A percentile compares a stretch with the other conserved stretches of the same genome.
Conservation (phyloP, 2,329 filamentous ascomycete species). For the Zalaria obscura region DNA sequence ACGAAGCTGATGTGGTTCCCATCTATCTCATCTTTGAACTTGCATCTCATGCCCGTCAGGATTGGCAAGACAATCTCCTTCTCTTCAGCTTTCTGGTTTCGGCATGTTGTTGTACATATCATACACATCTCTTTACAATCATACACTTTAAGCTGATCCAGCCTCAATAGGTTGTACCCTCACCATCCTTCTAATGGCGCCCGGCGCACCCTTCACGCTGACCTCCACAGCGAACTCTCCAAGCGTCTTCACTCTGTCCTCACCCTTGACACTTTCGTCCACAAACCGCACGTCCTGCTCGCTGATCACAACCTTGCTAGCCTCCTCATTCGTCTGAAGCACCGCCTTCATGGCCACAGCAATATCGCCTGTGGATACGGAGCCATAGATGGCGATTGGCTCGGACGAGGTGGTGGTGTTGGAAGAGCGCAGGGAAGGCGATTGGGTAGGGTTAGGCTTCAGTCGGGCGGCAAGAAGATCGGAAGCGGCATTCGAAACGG, state of each 20-base stretch:
- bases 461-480: slow-evolving; percentile 7
- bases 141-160: no score
- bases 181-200: slow-evolving; percentile 26
- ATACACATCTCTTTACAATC: no score
- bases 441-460: background rate
- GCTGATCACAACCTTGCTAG: slow-evolving; percentile 32
- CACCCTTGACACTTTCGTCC: slow-evolving; percentile 15
- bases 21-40: no score
- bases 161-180: slow-evolving; percentile 14
- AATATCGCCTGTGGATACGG: slow-evolving; percentile 40
- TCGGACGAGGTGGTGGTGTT: slow-evolving; percentile 11
- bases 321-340: slow-evolving; percentile 37
- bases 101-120: no score
- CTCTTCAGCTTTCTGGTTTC: no score
- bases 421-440: slow-evolving; percentile 5
- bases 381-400: slow-evolving; percentile 32
- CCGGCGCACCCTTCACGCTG: slow-evolving; percentile 30
- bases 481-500: slow-evolving; percentile 6
- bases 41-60: no score
- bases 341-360: slow-evolving; percentile 32
- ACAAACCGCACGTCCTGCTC: slow-evolving; percentile 38
- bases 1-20: no score
- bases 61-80: no score
- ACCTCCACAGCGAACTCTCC: slow-evolving; percentile 40
- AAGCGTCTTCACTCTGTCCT: slow-evolving; percentile 36